These are phyloP conservation scores for Scleroderma bovista DNA, from an alignment of 768 basidiomycete species.

Conservation along the genomic window DNA sequence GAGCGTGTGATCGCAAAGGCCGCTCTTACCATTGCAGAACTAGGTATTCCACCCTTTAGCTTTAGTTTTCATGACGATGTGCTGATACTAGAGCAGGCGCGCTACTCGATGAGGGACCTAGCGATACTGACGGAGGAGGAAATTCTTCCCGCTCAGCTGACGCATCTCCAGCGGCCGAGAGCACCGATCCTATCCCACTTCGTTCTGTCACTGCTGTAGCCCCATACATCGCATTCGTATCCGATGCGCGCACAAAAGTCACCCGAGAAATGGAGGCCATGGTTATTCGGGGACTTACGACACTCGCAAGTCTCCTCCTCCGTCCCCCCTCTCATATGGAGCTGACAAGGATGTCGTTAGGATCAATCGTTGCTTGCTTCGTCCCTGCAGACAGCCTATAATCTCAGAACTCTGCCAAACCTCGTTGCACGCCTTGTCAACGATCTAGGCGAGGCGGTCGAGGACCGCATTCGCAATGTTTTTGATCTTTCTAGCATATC, in stretches of 20 bases:
- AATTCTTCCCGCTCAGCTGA: neutral
- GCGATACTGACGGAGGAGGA: conserved; percentile 5
- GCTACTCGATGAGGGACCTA: conserved; percentile 42
- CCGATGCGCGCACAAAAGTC: conserved; percentile 63
- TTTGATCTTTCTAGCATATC: conserved; percentile 89
- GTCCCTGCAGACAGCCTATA: conserved; percentile 93
- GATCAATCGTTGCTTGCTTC: conserved; percentile 89
- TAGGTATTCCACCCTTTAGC: conserved; percentile 37
- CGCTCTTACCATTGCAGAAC: conserved; percentile 89
- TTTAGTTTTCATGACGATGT: neutral
- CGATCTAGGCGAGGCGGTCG: conserved; percentile 80
- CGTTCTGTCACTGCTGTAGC: conserved; percentile 70
- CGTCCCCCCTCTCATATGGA: neutral
- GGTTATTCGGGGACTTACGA: conserved; percentile 74
- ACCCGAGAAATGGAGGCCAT: conserved; percentile 87
- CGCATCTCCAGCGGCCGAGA: conserved; percentile 11
- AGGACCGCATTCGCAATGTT: conserved; percentile 69
- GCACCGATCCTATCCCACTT: conserved; percentile 45
- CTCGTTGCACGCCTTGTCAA: conserved; percentile 74
- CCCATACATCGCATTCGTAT: conserved; percentile 64
- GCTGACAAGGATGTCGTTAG: conserved; percentile 33
- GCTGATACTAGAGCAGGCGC: conserved; percentile 33
- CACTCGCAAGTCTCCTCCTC: conserved; percentile 54
- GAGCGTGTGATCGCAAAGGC: conserved; percentile 90
- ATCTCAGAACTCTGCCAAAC: conserved; percentile 77